Percentiles rank a stretch among this genome's conserved stretches.
Conservation (phyloP, 306 rosid species). For the Biancaea sappan region DNA sequence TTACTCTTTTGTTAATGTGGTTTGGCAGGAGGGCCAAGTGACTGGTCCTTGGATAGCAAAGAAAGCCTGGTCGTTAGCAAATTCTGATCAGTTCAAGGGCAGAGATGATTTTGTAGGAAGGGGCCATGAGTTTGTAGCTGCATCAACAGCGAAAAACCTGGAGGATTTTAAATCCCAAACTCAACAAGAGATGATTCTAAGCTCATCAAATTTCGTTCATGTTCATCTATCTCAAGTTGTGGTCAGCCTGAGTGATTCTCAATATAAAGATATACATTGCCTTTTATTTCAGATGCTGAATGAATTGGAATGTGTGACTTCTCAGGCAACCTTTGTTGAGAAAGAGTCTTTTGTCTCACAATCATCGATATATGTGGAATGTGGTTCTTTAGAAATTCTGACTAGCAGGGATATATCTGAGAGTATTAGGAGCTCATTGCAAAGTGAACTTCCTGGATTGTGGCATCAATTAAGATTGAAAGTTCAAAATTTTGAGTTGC, state of each 20-base stretch:
- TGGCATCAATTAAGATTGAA: slow-evolving; percentile 74
- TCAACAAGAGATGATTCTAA: slow-evolving; percentile 80
- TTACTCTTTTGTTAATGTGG: slow-evolving; percentile 61
- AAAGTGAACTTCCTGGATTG: slow-evolving; percentile 87
- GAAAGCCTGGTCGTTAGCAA: slow-evolving; percentile 76
- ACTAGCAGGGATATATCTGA: slow-evolving; percentile 61
- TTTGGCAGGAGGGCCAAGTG: slow-evolving; percentile 80
- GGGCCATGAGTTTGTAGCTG: slow-evolving; percentile 77
- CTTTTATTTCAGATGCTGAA: slow-evolving; percentile 64
- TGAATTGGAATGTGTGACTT: slow-evolving; percentile 46
- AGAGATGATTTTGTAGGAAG: slow-evolving; percentile 56
- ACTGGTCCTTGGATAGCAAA: slow-evolving; percentile 94
- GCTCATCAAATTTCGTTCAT: slow-evolving; percentile 67
- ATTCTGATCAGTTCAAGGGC: slow-evolving; percentile 64
- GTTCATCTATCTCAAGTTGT: slow-evolving; percentile 50
- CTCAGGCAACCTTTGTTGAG: slow-evolving; percentile 46
- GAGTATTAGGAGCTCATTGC: slow-evolving; percentile 57
- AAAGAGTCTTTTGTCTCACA: slow-evolving; percentile 56
- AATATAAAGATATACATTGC: slow-evolving; percentile 50
- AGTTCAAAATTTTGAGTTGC: slow-evolving; percentile 66
- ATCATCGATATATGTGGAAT: slow-evolving; percentile 65
- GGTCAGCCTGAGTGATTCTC: slow-evolving; percentile 53
- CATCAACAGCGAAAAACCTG: slow-evolving; percentile 65
- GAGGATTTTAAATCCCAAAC: slow-evolving; percentile 74
- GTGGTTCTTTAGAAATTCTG: slow-evolving; percentile 61